Base-by-base conservation (phyloP, 192 early-diverging fungal species). In the Podila epigama region DNA sequence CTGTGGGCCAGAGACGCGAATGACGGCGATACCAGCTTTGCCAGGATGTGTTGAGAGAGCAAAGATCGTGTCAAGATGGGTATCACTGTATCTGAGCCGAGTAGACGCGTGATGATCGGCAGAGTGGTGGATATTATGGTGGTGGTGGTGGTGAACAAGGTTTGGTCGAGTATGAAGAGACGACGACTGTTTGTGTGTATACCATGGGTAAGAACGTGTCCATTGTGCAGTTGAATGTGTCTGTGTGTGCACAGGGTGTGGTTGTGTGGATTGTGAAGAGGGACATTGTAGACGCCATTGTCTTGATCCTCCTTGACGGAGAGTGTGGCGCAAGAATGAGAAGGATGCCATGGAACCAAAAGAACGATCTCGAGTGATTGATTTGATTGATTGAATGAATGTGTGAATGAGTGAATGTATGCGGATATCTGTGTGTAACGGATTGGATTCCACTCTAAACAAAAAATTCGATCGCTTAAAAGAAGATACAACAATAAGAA, bases 11-110 rank as follows among this genome's bases (percentile, higher is more conserved):
- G 91, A 91, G 31, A 91, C 65, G n/a, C 92, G 84, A 16, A 94
- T 75, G 22, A 94, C 85, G n/a, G 90, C 92, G 15, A 94, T 85
- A 1, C 91, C 92, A 1, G 92, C 89, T 63, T 92, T 92, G 22
- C 92, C 91, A 20, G 88, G 89, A 10, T 84, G 86, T 8, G 90
- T 86, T 8, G 91, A 91, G 11, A 92, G 75, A 0, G 92, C 92
- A 83, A 84, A 92, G 40, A 94, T 92, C 3, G 92, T 92, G 65
- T 86, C 81, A 13, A 79, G 63, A 48, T 79, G 69, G 1, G 77
- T 63, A 20, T 79, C 42, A 8, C 51, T 60, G 28, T 79, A 79
- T 56, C 68, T 63, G 25, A 79, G 41, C 32, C 60, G 56, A 28
- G 42, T 50, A 3, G 70, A 11, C 33, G 25, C 39, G 28, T 41